Evolutionary conservation across 306 rosid species (phyloP), one percentile per base, ranked within the genome.

Genomic region (Prosopis cineraria): DNA sequence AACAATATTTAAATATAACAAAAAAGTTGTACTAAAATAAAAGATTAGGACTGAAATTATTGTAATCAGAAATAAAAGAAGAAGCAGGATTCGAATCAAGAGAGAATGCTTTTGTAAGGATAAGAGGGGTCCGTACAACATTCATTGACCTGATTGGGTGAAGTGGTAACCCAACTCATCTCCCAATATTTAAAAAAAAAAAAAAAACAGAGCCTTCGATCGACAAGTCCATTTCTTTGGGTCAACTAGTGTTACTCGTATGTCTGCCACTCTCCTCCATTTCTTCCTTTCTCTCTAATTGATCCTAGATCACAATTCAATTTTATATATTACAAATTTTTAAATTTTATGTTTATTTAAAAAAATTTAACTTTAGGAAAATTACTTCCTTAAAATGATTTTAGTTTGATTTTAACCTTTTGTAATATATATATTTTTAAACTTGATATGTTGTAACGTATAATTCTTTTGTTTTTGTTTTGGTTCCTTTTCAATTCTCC

Each of bases 211-310:
- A 55, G 1, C 69, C 27, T 7, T 7, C 24, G 37, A 41, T 37
- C 7, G n/a, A n/a, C n/a, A n/a, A 25, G 37, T 22, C 55, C 24
- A 68, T 43, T 68, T 25, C 55, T 41, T 39, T 29, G 2, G 37
- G 73, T 41, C 73, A 68, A 68, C 73, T 68, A 41, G 55, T 43
- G 73, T 7, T 27, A 24, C 24, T 14, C 55, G 25, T 68, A 13
- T 68, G 73, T 68, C 73, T 68, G 37, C 73, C 73, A 68, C 73
- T 68, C n/a, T 52, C 47, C 65, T 5, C 65, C 1, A 9, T n/a
- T 50, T 25, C 30, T 24, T 24, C 10, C 63, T 8, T 20, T 53
- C 55, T 19, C 55, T 5, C 55, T 19, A 6, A 17, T 22, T 9
- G 27, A 52, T n/a, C 4, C 27, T n/a, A n/a, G n/a, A n/a, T 52